These are phyloP conservation scores for Parafenestella ontariensis DNA, from an alignment of 2,329 filamentous ascomycete genomes.

Conservation along the genomic window DNA sequence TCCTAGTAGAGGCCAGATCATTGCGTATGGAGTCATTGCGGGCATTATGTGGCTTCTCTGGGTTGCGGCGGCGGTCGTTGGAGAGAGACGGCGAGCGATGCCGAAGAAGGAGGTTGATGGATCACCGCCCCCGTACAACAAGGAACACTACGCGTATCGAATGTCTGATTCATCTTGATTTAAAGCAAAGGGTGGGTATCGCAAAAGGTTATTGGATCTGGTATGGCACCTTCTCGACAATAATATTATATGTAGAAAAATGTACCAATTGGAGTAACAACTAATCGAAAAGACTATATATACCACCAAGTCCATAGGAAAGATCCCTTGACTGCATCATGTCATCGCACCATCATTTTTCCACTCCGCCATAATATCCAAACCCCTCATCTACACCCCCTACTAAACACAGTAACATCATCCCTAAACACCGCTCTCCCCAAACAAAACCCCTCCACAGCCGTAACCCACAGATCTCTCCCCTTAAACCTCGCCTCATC, in stretches of 20 bases:
- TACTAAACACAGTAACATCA: neutral
- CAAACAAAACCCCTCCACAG: constrained; percentile 25
- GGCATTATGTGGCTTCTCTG: constrained; percentile 46
- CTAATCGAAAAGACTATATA: neutral
- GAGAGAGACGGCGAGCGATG: constrained; percentile 31
- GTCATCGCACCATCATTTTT: too few relatives aligned
- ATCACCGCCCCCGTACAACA: constrained; percentile 13
- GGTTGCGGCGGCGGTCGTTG: constrained; percentile 35
- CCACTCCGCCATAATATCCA: too few relatives aligned
- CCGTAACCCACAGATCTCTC: constrained; percentile 30
- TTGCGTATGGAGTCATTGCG: constrained; percentile 44
- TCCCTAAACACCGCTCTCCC: constrained; percentile 2
- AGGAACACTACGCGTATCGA: constrained; percentile 22
- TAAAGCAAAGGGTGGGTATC: neutral
- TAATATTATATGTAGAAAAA: too few relatives aligned
- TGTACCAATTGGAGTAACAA: neutral
- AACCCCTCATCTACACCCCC: neutral
- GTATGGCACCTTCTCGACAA: neutral
- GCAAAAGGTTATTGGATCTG: neutral
- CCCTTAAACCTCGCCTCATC: constrained; percentile 34
- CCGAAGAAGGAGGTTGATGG: constrained; percentile 16
- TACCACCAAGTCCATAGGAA: too few relatives aligned
- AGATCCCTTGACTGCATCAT: too few relatives aligned
- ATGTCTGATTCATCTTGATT: neutral
- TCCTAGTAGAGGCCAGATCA: constrained; percentile 34